Evolutionary conservation across 1,284 basidiomycete species (phyloP).

Genomic region (Melanopsichium pennsylvanicum): DNA sequence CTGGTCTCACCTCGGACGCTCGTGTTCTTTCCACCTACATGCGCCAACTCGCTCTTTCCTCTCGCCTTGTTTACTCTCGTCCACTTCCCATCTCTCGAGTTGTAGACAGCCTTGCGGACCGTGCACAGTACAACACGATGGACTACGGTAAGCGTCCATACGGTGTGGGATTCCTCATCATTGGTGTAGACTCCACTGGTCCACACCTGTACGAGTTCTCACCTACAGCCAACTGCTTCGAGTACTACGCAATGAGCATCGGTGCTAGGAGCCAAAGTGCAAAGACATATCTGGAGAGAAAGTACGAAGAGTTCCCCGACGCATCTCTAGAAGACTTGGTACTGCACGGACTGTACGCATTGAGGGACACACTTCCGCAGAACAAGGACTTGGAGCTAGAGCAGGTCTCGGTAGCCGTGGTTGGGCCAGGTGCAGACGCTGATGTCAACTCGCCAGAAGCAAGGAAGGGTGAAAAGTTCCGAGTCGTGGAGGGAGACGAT

Average conservation of each 20-base stretch:
- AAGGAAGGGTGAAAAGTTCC: conserved; percentile 58
- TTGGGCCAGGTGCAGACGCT: conserved; percentile 63
- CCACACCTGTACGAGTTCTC: conserved; percentile 99
- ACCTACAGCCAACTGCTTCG: conserved; percentile 94
- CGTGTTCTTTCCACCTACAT: conserved; percentile 90
- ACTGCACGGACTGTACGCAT: conserved; percentile 58
- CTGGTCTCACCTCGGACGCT: conserved; percentile 95
- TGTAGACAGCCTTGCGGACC: conserved; percentile 92
- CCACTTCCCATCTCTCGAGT: conserved; percentile 92
- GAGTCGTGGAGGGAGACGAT: conserved; percentile 60
- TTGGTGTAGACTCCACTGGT: conserved; percentile 91
- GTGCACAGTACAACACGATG: conserved; percentile 99
- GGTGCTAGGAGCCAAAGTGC: conserved; percentile 96
- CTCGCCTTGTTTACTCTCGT: conserved; percentile 91
- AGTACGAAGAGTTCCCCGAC: conserved; percentile 79
- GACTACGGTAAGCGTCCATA: conserved; percentile 97
- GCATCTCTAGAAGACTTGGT: conserved; percentile 54
- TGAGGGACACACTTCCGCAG: conserved; percentile 64
- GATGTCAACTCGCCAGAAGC: conserved; percentile 46
- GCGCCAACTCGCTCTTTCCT: conserved; percentile 97
- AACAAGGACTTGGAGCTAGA: conserved; percentile 63
- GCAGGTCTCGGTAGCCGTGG: conserved; percentile 59
- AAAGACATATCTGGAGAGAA: conserved; percentile 96
- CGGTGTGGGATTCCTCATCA: conserved; percentile 97
- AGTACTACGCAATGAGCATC: conserved; percentile 98